Evolutionary conservation across 2,329 filamentous ascomycete species (phyloP).

Genomic region (Colletotrichum sp.): DNA sequence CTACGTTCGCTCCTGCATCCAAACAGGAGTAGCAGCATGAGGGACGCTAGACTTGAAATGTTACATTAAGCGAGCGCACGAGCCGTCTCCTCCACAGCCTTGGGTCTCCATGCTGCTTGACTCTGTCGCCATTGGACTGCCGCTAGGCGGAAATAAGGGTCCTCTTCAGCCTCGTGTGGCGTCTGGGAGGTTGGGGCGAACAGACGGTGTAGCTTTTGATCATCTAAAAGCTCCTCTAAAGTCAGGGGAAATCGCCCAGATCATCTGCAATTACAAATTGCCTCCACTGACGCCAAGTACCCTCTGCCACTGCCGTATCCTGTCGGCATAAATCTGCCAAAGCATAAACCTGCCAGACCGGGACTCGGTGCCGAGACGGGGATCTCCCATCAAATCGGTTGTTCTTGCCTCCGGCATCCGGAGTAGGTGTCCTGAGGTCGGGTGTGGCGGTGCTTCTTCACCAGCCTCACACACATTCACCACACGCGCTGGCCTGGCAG

Average conservation of each 20-base stretch:
- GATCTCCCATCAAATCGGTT: not conserved
- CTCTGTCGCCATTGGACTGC: constrained; percentile 12
- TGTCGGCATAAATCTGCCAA: not conserved
- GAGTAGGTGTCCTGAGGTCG: not conserved
- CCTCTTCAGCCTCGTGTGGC: constrained; percentile 20
- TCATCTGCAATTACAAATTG: not conserved
- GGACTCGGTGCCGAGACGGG: not conserved
- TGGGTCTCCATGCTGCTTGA: constrained; percentile 1
- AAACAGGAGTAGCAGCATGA: constrained; percentile 21
- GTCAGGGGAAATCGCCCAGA: not conserved
- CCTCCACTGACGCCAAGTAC: not conserved
- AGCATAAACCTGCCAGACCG: not conserved
- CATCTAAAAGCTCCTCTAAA: not conserved
- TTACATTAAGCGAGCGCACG: constrained; percentile 20
- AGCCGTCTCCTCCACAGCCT: constrained; percentile 14
- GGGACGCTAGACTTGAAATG: constrained; percentile 19
- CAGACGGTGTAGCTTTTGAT: not conserved
- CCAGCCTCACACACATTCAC: constrained; percentile 7
- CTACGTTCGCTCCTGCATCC: constrained; percentile 23
- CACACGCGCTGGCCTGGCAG: not conserved
- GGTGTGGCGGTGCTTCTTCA: constrained; percentile 8
- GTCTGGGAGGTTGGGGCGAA: not conserved
- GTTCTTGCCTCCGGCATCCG: not conserved
- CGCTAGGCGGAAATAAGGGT: constrained; percentile 1
- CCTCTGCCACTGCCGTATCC: not conserved